Evolutionary conservation across 2,329 filamentous ascomycete species (phyloP).

Genomic region (Macrophomina tecta): DNA sequence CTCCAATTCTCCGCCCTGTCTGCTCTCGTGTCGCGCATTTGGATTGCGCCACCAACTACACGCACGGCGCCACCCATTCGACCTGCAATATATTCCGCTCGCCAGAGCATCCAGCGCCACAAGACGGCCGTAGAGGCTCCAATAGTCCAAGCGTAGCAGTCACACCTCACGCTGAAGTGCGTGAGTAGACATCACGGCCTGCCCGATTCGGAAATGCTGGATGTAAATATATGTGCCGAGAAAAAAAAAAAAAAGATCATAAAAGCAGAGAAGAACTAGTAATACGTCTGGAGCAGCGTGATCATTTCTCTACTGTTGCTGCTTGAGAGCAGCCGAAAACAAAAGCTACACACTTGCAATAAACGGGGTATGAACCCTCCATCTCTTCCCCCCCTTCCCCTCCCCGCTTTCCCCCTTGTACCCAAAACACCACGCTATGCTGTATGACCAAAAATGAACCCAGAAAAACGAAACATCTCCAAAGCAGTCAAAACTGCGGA

Average conservation of each 20-base stretch:
- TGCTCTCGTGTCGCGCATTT: no score
- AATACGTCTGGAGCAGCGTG: neutral
- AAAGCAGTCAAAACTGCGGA: neutral
- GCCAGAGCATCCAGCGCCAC: neutral
- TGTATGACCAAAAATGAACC: neutral
- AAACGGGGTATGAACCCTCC: neutral
- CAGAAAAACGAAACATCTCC: neutral
- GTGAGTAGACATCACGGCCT: neutral
- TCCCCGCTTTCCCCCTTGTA: neutral
- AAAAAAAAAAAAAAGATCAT: neutral
- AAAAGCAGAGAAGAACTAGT: neutral
- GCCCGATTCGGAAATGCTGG: neutral
- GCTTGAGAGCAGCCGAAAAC: neutral
- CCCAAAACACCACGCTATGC: slow-evolving; percentile 22
- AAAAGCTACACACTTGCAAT: neutral
- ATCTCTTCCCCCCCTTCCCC: neutral
- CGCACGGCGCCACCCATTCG: no score
- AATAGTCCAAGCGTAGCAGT: neutral
- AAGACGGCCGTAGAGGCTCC: neutral
- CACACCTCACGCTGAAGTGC: neutral
- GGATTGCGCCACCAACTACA: no score
- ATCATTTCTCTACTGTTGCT: neutral
- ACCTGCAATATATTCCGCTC: no score
- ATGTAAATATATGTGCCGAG: neutral
- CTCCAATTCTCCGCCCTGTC: no score